These are phyloP conservation scores for Huntiella omanensis DNA, from an alignment of 2,329 filamentous ascomycete genomes.

Conservation along the genomic window DNA sequence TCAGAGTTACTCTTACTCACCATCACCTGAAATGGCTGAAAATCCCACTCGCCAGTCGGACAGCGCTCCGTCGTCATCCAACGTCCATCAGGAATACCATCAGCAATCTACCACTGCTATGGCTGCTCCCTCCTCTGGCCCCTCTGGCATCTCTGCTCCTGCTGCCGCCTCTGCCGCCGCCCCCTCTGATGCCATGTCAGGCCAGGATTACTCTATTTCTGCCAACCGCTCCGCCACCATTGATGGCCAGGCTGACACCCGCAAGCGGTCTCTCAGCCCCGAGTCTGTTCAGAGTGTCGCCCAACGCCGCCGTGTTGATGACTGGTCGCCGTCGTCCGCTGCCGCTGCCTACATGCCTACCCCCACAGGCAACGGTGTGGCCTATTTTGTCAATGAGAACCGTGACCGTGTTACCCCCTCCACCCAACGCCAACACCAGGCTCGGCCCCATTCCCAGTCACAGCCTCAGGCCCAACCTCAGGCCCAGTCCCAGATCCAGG, in stretches of 20 bases:
- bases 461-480: not conserved
- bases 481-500: not conserved
- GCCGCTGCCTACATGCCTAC: not conserved
- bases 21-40: too few relatives aligned
- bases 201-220: not conserved
- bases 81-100: constrained; percentile 15
- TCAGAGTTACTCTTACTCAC: too few relatives aligned
- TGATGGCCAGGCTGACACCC: not conserved
- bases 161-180: too few relatives aligned
- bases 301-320: constrained; percentile 7
- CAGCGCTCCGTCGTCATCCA: too few relatives aligned
- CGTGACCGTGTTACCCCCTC: not conserved
- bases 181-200: too few relatives aligned
- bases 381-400: not conserved
- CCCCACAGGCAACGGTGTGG: not conserved
- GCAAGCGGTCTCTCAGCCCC: constrained; percentile 7
- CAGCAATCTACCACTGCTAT: constrained; percentile 18
- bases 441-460: not conserved
- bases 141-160: too few relatives aligned
- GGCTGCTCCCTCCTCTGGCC: not conserved
- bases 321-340: not conserved
- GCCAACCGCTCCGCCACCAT: not conserved
- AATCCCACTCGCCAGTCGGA: too few relatives aligned
- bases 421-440: too few relatives aligned
- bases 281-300: not conserved